These are phyloP conservation scores for Tinospora cordifolia DNA, from an alignment of 164 flowering plant species.

Conservation along the genomic window DNA sequence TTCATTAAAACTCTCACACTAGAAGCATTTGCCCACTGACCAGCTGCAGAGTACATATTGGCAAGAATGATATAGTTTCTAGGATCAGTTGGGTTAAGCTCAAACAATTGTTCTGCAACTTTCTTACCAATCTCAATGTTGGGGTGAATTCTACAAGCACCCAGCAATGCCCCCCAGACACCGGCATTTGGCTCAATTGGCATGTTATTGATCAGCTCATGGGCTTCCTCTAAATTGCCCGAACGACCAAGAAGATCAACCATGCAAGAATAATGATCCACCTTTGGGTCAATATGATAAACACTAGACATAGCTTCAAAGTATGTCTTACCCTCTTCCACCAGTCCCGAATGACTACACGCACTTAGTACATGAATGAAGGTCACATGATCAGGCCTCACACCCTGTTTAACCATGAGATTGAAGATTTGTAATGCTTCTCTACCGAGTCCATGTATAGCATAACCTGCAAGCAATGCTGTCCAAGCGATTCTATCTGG, in stretches of 20 bases:
- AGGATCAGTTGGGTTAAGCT: conserved; percentile 19
- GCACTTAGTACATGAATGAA: conserved; percentile 29
- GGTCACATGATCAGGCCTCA: conserved; percentile 30
- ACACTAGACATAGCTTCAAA: conserved; percentile 20
- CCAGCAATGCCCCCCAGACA: no score
- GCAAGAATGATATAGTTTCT: conserved; percentile 26
- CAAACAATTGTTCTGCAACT: conserved; percentile 20
- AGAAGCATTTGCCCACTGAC: conserved; percentile 33
- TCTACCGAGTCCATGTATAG: conserved; percentile 29
- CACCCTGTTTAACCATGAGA: conserved; percentile 18
- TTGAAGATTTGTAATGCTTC: conserved; percentile 24
- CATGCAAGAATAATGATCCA: conserved; percentile 36
- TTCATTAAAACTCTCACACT: conserved; percentile 29
- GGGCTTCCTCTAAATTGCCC: conserved; percentile 23
- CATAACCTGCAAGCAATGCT: conserved; percentile 31
- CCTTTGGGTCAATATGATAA: conserved; percentile 23
- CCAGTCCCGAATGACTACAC: conserved; percentile 32
- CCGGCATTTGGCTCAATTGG: conserved; percentile 25
- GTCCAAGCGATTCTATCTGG: conserved; percentile 33
- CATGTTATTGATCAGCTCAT: conserved; percentile 18
- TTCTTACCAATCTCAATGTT: conserved; percentile 23
- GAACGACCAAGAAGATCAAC: conserved; percentile 32
- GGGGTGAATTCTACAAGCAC: conserved; percentile 20
- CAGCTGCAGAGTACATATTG: conserved; percentile 35
- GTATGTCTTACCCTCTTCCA: conserved; percentile 22